Evolutionary conservation across 2,329 filamentous ascomycete genomes (phyloP), one percentile per base, ranked within the genome.

Genomic region (Aspergillus bombycis): DNA sequence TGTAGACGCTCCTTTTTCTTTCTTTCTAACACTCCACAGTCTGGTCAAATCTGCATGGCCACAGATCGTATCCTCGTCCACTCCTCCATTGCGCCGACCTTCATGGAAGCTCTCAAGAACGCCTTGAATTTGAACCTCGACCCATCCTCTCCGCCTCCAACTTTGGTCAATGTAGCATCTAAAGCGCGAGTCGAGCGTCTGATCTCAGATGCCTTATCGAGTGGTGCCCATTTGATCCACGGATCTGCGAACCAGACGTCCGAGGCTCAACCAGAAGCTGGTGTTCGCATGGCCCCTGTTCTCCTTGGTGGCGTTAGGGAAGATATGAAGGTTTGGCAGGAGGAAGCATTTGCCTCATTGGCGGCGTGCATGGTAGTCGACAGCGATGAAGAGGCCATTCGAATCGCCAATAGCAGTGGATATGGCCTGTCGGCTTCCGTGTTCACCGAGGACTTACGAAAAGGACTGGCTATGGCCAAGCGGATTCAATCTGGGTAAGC

Each of bases 11-110:
- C 54, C 6, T 43, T 45, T 30, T 19, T 26, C 6, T 30, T 19
- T 26, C 6, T 23, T 45, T 41, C 58, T 63, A n/a, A 65, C 26
- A 34, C 32, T n/a, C 68, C 21, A 34, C 56, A 79, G 73, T 74
- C 82, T 2, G 92, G 92, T 0, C 92, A 96, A 77, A 88, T 94
- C 48, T 95, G 92, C 82, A 94, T 95, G 91, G 83, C 85, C 28
- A 94, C 91, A 0, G 92, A 95, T 77, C 85, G 88, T 21, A 89
- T 94, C 61, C 74, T 89, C 28, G 83, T 89, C n/a, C 83, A 88
- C 74, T 80, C 80, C 57, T 80, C 78, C 45, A 81, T 89, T 65
- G 79, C 81, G 52, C 74, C 78, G 6, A 72, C 81, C 4, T 89
- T 90, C 74, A 80, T 78, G n/a, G 72, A 78, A 14, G 81, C 81